Percentiles rank a stretch among this genome's conserved stretches.
These are phyloP conservation scores for Trichomonas gallinae DNA, from an alignment of 208 protist species.

Conservation along the genomic window DNA sequence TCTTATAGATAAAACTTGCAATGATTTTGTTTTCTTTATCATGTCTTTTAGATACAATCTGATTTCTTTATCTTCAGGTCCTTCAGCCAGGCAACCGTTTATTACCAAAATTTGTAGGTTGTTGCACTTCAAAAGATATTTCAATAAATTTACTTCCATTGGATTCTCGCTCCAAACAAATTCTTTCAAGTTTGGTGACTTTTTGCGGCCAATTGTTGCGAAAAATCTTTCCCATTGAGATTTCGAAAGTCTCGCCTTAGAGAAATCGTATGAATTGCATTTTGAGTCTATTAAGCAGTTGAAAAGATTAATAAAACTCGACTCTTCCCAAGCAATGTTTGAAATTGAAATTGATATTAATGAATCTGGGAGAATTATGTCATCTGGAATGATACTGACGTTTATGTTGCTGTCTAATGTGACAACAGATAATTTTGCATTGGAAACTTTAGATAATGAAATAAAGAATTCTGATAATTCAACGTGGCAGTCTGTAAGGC, in stretches of 20 bases:
- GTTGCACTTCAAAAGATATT: background rate
- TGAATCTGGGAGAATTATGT: background rate
- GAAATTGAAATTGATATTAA: background rate
- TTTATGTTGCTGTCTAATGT: background rate
- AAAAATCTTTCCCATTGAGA: background rate
- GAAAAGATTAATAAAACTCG: background rate
- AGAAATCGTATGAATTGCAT: background rate
- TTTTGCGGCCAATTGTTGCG: no score
- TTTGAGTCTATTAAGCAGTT: background rate
- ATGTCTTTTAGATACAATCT: background rate
- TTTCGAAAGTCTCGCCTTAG: background rate
- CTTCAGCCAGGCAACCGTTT: background rate
- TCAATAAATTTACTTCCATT: background rate
- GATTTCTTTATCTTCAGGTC: background rate
- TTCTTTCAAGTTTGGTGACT: background rate
- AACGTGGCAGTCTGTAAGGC: background rate
- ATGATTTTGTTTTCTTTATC: background rate
- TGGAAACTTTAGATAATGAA: background rate
- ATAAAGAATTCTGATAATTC: background rate
- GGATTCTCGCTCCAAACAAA: background rate
- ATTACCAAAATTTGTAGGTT: background rate
- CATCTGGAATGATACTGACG: background rate
- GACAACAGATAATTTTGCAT: background rate
- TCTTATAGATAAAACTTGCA: background rate
- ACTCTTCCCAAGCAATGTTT: background rate